These are phyloP conservation scores for Cytospora leucostoma DNA, from an alignment of 2,329 filamentous ascomycete genomes.

Conservation along the genomic window DNA sequence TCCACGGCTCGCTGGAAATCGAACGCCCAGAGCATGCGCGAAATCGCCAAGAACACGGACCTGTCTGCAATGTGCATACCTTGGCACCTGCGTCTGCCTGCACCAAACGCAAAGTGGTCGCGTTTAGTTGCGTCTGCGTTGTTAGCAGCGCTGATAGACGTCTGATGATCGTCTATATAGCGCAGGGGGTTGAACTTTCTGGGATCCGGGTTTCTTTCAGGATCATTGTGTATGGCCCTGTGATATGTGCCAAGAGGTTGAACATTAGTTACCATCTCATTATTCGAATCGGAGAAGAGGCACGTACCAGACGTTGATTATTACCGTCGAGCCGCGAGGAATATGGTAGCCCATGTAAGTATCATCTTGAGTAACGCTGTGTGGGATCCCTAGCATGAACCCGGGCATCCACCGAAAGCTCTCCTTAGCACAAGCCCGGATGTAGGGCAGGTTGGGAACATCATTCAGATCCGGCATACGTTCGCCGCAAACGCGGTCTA, in stretches of 20 bases:
- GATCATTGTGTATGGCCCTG: constrained; percentile 29
- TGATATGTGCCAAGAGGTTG: no score
- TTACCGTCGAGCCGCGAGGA: constrained; percentile 45
- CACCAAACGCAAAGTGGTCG: constrained; percentile 57
- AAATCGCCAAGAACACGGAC: constrained; percentile 49
- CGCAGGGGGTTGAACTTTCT: constrained; percentile 28
- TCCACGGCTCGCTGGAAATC: constrained; percentile 22
- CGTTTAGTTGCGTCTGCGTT: constrained; percentile 40
- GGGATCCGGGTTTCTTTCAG: constrained; percentile 27
- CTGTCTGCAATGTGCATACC: constrained; percentile 56
- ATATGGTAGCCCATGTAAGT: constrained; percentile 48
- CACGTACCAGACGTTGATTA: constrained; percentile 35
- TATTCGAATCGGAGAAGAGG: no score
- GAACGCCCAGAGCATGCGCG: constrained; percentile 51
- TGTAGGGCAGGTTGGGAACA: constrained; percentile 28
- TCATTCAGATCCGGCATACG: constrained; percentile 37
- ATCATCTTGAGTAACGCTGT: constrained; percentile 47
- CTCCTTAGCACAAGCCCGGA: constrained; percentile 4
- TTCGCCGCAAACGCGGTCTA: constrained; percentile 41
- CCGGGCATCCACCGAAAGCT: not conserved
- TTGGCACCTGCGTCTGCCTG: constrained; percentile 58
- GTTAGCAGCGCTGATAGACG: constrained; percentile 33
- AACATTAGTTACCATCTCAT: no score
- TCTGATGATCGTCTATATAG: constrained; percentile 26
- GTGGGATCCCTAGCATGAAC: constrained; percentile 41